Percentiles rank a stretch among this genome's conserved stretches.
These are phyloP conservation scores for Pseudocercospora macadamiae DNA, from an alignment of 2,329 filamentous ascomycete genomes.

Conservation along the genomic window DNA sequence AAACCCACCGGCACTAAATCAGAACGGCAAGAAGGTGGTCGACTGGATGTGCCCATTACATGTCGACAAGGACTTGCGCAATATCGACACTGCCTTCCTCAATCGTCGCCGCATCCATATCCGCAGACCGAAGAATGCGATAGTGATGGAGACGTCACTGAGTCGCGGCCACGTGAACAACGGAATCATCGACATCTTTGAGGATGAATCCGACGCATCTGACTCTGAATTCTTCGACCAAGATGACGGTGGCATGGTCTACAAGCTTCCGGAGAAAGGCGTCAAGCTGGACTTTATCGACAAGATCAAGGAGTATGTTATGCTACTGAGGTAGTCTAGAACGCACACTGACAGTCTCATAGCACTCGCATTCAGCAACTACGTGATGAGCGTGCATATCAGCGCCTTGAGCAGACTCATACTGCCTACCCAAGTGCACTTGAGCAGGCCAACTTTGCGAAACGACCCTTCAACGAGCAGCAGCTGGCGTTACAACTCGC, in stretches of 20 bases:
- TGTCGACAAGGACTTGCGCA: conserved; percentile 71
- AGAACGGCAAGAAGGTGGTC: conserved; percentile 59
- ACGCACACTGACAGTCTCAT: conserved; percentile 16
- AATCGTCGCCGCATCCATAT: conserved; percentile 45
- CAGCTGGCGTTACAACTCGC: conserved; percentile 68
- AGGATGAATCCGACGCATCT: conserved; percentile 48
- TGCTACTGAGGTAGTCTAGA: neutral
- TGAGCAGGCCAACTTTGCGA: conserved; percentile 44
- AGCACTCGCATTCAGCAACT: conserved; percentile 31
- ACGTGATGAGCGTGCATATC: conserved; percentile 26
- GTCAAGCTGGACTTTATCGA: conserved; percentile 64
- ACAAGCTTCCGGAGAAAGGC: conserved; percentile 49
- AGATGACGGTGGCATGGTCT: conserved; percentile 42
- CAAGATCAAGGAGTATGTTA: conserved; percentile 55
- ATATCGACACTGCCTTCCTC: conserved; percentile 51
- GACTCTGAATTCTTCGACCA: conserved; percentile 50
- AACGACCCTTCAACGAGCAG: conserved; percentile 61
- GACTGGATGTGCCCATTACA: conserved; percentile 92
- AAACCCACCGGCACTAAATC: conserved; percentile 66
- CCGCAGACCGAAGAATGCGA: conserved; percentile 54
- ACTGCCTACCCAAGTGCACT: conserved; percentile 24
- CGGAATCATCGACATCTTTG: conserved; percentile 50
- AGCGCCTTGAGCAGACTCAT: conserved; percentile 18
- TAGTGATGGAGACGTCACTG: conserved; percentile 52
- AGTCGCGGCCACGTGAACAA: conserved; percentile 64